A percentile compares a stretch with the other conserved stretches of the same genome.
phyloP scores from a whole-genome alignment of 345 rosid species.

The Anastatica hierochuntica region DNA sequence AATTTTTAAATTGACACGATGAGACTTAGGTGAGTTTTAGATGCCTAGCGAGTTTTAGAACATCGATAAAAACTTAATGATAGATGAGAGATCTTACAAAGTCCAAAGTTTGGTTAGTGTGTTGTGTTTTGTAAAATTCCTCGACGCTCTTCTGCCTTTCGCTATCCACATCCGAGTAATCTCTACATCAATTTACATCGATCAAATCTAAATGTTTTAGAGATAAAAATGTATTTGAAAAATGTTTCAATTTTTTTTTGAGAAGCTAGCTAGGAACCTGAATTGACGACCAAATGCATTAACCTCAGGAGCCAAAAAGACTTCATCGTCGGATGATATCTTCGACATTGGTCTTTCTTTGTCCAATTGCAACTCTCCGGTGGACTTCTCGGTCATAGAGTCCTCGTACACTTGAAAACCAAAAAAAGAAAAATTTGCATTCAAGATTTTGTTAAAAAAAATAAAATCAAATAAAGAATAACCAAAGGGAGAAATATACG shows the following conservation, averaged over 20 bases:
- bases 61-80: background rate
- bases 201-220: background rate
- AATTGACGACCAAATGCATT: slow-evolving; percentile 43
- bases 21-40: no score
- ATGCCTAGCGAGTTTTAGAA: no score
- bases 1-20: no score
- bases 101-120: slow-evolving; percentile 48
- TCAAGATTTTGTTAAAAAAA: no score
- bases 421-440: no score
- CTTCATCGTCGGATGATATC: slow-evolving; percentile 4
- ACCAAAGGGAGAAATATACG: background rate
- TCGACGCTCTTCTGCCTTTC: slow-evolving; percentile 48
- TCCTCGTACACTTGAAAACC: slow-evolving; percentile 8
- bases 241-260: no score
- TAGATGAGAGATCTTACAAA: slow-evolving; percentile 32
- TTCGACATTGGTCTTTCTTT: slow-evolving; percentile 6
- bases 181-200: slow-evolving; percentile 30
- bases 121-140: slow-evolving; percentile 45
- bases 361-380: slow-evolving; percentile 37
- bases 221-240: background rate
- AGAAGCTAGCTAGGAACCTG: background rate
- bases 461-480: background rate
- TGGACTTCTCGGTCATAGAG: slow-evolving; percentile 4
- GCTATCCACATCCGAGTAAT: slow-evolving; percentile 30
- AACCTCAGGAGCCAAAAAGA: slow-evolving; percentile 40